Conservation (phyloP, 1,284 basidiomycete genomes). For the Pseudozyma sp. region DNA sequence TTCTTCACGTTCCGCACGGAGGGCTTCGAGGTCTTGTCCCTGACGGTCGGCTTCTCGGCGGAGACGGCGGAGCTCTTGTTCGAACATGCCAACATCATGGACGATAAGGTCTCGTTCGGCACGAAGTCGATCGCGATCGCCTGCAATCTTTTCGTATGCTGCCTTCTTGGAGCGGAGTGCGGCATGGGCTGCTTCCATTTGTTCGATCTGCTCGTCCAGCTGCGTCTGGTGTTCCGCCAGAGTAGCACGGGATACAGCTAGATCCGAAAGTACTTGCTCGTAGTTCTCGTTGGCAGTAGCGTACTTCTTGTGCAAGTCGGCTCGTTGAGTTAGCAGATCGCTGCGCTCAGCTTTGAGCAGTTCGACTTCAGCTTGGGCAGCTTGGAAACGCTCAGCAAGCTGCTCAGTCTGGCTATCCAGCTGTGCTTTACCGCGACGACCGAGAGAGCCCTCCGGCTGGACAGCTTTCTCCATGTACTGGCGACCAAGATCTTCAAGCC, state of each 20-base stretch:
- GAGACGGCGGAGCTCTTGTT: slow-evolving; percentile 44
- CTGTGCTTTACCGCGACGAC: slow-evolving; percentile 12
- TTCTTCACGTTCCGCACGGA: slow-evolving; percentile 39
- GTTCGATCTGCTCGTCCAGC: slow-evolving; percentile 56
- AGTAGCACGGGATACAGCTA: slow-evolving; percentile 32
- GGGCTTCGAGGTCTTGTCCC: slow-evolving; percentile 48
- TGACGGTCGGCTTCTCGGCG: slow-evolving; percentile 48
- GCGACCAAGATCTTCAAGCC: slow-evolving; percentile 33
- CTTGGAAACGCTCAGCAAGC: slow-evolving; percentile 43
- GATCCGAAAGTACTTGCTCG: slow-evolving; percentile 40
- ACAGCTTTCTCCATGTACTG: slow-evolving; percentile 30
- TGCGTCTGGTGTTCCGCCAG: slow-evolving; percentile 51
- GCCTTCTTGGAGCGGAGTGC: slow-evolving; percentile 40
- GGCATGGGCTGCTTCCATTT: slow-evolving; percentile 50
- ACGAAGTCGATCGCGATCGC: slow-evolving; percentile 48
- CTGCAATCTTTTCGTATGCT: slow-evolving; percentile 35
- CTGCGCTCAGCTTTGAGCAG: slow-evolving; percentile 42
- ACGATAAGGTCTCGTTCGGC: slow-evolving; percentile 50
- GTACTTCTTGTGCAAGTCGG: slow-evolving; percentile 41
- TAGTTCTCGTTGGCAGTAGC: slow-evolving; percentile 46
- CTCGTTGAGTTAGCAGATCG: slow-evolving; percentile 43
- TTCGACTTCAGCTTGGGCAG: slow-evolving; percentile 41
- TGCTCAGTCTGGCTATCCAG: slow-evolving; percentile 31
- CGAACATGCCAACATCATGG: slow-evolving; percentile 51
- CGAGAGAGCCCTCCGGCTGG: slow-evolving; percentile 15